Evolutionary conservation across 768 basidiomycete genomes (phyloP).

Genomic region (Chiua virens): DNA sequence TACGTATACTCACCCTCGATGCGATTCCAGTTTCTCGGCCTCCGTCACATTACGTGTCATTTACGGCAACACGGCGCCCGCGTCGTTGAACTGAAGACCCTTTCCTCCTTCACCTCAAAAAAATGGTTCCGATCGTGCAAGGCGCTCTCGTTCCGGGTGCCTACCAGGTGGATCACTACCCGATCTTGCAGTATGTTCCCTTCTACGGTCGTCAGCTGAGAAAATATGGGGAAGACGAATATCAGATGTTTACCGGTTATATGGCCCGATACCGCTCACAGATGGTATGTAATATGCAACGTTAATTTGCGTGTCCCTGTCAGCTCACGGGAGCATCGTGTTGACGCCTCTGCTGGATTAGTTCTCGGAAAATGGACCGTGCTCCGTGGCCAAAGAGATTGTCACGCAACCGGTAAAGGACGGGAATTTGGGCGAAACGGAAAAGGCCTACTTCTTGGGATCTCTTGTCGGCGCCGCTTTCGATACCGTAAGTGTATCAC

Average conservation of each 20-base stretch:
- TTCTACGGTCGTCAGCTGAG: slow-evolving; percentile 58
- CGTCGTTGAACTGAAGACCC: slow-evolving; percentile 17
- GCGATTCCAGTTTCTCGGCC: slow-evolving; percentile 21
- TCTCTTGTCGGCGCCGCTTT: slow-evolving; percentile 66
- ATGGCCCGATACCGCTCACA: slow-evolving; percentile 43
- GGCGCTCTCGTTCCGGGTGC: slow-evolving; percentile 32
- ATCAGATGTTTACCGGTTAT: slow-evolving; percentile 47
- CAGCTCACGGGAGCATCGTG: not conserved
- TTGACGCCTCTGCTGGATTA: not conserved
- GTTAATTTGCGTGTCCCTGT: not conserved
- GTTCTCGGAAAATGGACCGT: slow-evolving; percentile 7
- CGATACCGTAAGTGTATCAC: slow-evolving; percentile 41
- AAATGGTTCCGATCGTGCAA: slow-evolving; percentile 31
- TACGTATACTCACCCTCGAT: too few species aligned
- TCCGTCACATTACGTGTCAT: slow-evolving; percentile 28
- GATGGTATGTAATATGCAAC: slow-evolving; percentile 35
- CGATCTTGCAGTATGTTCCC: slow-evolving; percentile 48
- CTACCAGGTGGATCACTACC: slow-evolving; percentile 36
- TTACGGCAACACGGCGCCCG: slow-evolving; percentile 27
- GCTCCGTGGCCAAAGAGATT: slow-evolving; percentile 53
- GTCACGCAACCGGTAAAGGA: slow-evolving; percentile 46
- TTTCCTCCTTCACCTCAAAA: slow-evolving; percentile 27
- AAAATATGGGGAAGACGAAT: slow-evolving; percentile 54
- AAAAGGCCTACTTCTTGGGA: slow-evolving; percentile 59
- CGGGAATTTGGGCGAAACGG: slow-evolving; percentile 48